phyloP scores from a whole-genome alignment of 140 eudicot species.

The Senecio squalidus region DNA sequence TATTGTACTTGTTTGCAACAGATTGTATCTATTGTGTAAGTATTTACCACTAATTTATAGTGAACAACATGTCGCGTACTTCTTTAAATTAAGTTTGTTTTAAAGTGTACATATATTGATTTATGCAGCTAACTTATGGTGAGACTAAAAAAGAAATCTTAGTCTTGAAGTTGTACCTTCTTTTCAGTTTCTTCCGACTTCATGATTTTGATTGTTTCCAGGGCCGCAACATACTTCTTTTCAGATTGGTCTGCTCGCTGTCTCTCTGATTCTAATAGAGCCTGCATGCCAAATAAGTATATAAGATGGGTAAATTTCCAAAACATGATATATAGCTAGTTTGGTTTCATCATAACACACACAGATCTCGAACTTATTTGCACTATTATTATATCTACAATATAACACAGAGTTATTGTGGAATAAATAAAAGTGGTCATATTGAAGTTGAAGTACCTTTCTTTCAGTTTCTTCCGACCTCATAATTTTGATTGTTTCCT shows the following conservation, averaged over 20 bases:
- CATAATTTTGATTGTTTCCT: constrained; percentile 54
- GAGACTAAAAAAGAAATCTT: constrained; percentile 15
- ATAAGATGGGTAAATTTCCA: constrained; percentile 1
- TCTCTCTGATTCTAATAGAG: constrained; percentile 52
- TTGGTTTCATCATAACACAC: constrained; percentile 6
- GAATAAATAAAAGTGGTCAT: constrained; percentile 19
- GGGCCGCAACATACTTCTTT: constrained; percentile 48
- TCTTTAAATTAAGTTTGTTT: not conserved
- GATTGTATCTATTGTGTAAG: not conserved
- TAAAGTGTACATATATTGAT: not conserved
- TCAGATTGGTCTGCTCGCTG: constrained; percentile 66
- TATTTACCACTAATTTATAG: not conserved
- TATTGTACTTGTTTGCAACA: constrained; percentile 3
- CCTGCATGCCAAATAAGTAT: constrained; percentile 37
- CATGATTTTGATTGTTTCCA: constrained; percentile 52
- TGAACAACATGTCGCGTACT: not conserved
- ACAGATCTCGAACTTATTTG: not conserved
- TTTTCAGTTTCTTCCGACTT: constrained; percentile 69
- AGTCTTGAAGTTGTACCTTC: constrained; percentile 37
- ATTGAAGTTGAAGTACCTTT: constrained; percentile 41
- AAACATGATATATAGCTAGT: not conserved
- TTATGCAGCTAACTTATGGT: not conserved
- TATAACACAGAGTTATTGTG: not conserved
- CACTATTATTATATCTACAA: not conserved
- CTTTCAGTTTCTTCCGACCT: constrained; percentile 73